Evolutionary conservation across 2,329 filamentous ascomycete species (phyloP), one percentile per base, ranked within the genome.

Genomic region (Pseudogymnoascus sp.): DNA sequence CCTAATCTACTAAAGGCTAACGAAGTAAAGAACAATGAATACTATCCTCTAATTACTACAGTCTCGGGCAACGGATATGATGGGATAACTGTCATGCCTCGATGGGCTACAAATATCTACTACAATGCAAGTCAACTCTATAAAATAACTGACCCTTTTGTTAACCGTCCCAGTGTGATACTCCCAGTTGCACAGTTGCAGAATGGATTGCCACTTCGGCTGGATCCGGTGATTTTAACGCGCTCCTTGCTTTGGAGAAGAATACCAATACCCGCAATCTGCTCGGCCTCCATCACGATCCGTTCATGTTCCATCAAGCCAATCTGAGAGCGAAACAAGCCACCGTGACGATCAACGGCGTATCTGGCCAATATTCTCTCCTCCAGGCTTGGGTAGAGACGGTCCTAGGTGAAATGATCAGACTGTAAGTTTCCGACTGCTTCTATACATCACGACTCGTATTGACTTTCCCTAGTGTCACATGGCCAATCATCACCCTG

Each of bases 61-160:
- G 76, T 79, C 0, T 77, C 72, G 0, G 69, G 66, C 9, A 83
- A 87, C 67, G 84, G 84, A 0, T 83, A 80, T 66, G 79, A 74
- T 43, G 84, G 84, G 1, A 76, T 85, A 42, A 78, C 78, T 64
- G 77, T 87, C 60, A 81, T 84, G 69, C 83, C 83, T 3, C 82
- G 84, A 53, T 87, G 80, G 80, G 81, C 84, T 0, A 84, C 82
- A 2, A 80, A 82, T 43, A 86, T 87, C 65, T 87, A 86, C 75
- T 87, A 84, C 77, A 86, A 87, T 74, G 67, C 67, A 53, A 37
- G 68, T 85, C 40, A 23, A 23, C 21, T 23, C 21, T 23, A 23
- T 23, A 23, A 23, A 23, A 23, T 23, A 23, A 23, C 21, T 23
- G 21, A 23, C 21, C 21, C 21, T 23, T 23, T 23, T 23, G 21